Conservation (phyloP, 108 stramenopile species). For the Epipyxis sp. region DNA sequence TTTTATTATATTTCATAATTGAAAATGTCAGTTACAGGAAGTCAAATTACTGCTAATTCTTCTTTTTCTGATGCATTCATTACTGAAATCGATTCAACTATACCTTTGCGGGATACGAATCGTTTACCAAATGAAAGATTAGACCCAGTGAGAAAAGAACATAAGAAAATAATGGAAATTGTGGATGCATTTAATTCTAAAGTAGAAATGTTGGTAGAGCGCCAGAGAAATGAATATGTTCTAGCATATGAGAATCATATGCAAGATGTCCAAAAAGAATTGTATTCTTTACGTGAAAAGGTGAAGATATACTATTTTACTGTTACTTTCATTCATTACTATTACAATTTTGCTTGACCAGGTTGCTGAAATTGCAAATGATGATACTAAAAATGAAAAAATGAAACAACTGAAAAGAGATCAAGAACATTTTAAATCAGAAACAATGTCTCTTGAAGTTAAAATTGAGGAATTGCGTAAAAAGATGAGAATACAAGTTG, state of each 20-base stretch:
- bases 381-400: conserved; percentile 15
- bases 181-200: background rate
- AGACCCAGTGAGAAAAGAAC: background rate
- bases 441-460: background rate
- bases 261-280: conserved; percentile 27
- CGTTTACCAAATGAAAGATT: too few species aligned
- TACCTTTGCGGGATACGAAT: too few species aligned
- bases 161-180: conserved; percentile 13
- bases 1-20: too few species aligned
- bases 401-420: background rate
- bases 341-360: too few species aligned
- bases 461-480: background rate
- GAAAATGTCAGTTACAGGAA: too few species aligned
- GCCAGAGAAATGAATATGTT: conserved; percentile 18
- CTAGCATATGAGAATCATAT: conserved; percentile 22
- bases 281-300: conserved; percentile 4
- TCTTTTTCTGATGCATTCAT: too few species aligned
- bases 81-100: too few species aligned
- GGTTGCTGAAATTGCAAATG: conserved; percentile 5
- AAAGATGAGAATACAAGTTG: background rate
- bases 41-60: too few species aligned
- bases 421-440: background rate
- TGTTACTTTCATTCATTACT: too few species aligned
- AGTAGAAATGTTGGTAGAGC: conserved; percentile 23
- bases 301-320: too few species aligned